Evolutionary conservation across 805 yeast species (phyloP).

Genomic region (Zygosaccharomyces lentus): DNA sequence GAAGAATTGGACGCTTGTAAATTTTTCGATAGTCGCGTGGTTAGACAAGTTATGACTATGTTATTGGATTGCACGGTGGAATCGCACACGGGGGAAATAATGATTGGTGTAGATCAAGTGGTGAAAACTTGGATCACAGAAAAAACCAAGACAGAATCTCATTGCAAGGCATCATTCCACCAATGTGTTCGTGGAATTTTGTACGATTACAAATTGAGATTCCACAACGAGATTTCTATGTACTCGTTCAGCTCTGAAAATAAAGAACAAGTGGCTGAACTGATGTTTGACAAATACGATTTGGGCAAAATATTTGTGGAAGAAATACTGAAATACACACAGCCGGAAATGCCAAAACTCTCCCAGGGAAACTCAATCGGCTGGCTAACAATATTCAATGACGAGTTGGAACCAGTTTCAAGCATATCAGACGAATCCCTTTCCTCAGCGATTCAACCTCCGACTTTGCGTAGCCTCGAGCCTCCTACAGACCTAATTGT

Average conservation of each 20-base stretch:
- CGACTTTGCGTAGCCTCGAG: not conserved
- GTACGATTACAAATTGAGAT: constrained; percentile 7
- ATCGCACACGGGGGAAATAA: constrained; percentile 16
- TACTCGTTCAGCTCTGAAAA: constrained; percentile 1
- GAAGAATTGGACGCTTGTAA: constrained; percentile 4
- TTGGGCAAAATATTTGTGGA: constrained; percentile 13
- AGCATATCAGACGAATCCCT: not conserved
- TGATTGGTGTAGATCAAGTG: constrained; percentile 14
- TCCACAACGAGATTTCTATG: constrained; percentile 2
- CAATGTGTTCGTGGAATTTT: constrained; percentile 9
- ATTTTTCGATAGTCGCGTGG: constrained; percentile 1
- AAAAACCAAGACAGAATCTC: constrained; percentile 5
- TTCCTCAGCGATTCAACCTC: not conserved
- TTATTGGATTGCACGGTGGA: constrained; percentile 16
- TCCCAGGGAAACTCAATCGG: constrained; percentile 7
- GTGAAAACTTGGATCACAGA: constrained; percentile 11
- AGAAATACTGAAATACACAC: constrained; percentile 9
- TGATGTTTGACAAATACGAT: constrained; percentile 18
- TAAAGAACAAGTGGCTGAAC: constrained; percentile 11
- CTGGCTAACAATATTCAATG: constrained; percentile 15
- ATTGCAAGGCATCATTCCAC: constrained; percentile 4
- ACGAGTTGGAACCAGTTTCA: not conserved
- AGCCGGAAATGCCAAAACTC: constrained; percentile 1
- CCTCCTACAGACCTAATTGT: not conserved
- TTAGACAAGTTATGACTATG: constrained; percentile 7